Conservation (phyloP, 2,329 filamentous ascomycete genomes). For the Chrysoporthe deuterocubensis region DNA sequence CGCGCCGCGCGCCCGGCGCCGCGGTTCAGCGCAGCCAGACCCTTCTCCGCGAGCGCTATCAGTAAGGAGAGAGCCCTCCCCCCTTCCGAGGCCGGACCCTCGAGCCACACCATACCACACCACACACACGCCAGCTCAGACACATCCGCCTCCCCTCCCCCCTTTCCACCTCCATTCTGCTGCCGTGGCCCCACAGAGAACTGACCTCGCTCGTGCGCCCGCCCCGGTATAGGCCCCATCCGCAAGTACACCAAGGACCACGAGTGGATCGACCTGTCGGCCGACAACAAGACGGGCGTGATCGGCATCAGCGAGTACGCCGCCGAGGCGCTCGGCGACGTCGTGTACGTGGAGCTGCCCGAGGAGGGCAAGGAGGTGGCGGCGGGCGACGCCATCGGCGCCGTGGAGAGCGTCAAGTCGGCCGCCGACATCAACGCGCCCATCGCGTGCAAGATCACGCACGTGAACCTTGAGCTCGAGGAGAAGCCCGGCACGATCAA, state of each 20-base stretch:
- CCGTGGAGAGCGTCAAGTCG: constrained; percentile 97
- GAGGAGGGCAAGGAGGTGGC: constrained; percentile 68
- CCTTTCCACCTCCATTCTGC: no score
- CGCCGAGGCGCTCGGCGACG: constrained; percentile 88
- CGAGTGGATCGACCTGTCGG: constrained; percentile 93
- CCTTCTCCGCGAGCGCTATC: constrained; percentile 51
- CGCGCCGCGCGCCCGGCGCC: constrained; percentile 40
- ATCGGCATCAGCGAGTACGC: constrained; percentile 91
- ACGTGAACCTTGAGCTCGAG: constrained; percentile 76
- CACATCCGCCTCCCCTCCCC: not conserved
- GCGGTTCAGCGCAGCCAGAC: constrained; percentile 45
- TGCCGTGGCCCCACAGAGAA: not conserved
- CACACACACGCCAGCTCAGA: not conserved
- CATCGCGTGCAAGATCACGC: constrained; percentile 74
- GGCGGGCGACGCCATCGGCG: constrained; percentile 84
- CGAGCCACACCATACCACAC: constrained; percentile 12
- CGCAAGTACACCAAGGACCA: constrained; percentile 97
- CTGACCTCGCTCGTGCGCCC: not conserved
- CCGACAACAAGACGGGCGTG: constrained; percentile 79
- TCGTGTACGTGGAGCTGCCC: constrained; percentile 96
- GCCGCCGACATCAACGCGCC: constrained; percentile 97
- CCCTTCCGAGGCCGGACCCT: constrained; percentile 39
- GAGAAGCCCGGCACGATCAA: constrained; percentile 89
- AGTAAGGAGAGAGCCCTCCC: constrained; percentile 37
- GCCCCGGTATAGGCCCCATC: constrained; percentile 52